Percentiles rank a stretch among this genome's conserved stretches.
Evolutionary conservation across 169 alveolate species (phyloP).

Genomic region (Plasmodium chabaudi): DNA sequence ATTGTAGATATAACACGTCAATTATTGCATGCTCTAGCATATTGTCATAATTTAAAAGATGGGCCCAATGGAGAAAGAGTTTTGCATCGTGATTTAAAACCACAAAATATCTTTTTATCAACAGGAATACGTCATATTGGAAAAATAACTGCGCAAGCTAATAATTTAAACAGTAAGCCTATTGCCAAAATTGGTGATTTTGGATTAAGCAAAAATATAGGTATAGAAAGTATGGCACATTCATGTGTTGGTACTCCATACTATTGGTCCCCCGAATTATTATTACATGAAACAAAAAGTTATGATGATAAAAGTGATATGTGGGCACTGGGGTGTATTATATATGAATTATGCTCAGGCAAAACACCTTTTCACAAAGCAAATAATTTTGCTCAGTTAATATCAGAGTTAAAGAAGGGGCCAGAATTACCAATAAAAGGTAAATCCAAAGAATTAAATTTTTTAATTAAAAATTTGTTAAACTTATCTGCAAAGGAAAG

Average conservation of each 20-base stretch:
- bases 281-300: conserved; percentile 88
- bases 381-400: conserved; percentile 84
- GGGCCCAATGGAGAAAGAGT: conserved; percentile 91
- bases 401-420: conserved; percentile 82
- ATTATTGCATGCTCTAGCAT: conserved; percentile 93
- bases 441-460: conserved; percentile 77
- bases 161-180: conserved; percentile 78
- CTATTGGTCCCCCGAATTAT: conserved; percentile 98
- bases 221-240: conserved; percentile 93
- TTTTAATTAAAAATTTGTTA: conserved; percentile 79
- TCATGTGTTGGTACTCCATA: conserved; percentile 97
- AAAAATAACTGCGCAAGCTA: conserved; percentile 76
- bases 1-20: conserved; percentile 95
- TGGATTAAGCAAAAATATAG: conserved; percentile 95
- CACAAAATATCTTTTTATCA: conserved; percentile 95
- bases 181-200: conserved; percentile 96
- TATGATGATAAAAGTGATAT: conserved; percentile 96
- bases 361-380: conserved; percentile 95
- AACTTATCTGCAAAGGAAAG: conserved; percentile 82
- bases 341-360: conserved; percentile 93
- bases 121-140: conserved; percentile 75
- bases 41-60: conserved; percentile 92
- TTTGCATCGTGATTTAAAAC: conserved; percentile 96
- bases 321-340: conserved; percentile 95
- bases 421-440: conserved; percentile 85